Base-by-base conservation (phyloP, 108 stramenopile genomes). In the Cyclostephanos invisitatus region DNA sequence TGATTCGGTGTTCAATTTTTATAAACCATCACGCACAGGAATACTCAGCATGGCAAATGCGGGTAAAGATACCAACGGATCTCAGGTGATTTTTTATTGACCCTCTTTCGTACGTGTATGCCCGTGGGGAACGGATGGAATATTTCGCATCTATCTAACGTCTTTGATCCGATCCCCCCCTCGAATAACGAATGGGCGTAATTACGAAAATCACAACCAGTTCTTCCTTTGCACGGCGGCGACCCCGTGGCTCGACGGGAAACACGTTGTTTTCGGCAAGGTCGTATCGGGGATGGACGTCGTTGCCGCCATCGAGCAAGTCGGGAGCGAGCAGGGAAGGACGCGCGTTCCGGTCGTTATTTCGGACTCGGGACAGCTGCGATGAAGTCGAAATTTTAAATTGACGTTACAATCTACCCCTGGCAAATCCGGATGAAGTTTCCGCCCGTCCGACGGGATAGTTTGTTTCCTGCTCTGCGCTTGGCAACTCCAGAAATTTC, bases 261-360 rank as follows among this genome's bases (percentile, higher is more conserved):
- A 98, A 78, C 98, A 98, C 71, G 96, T 95, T 37, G 97, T 97
- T 2, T 99, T 98, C 70, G 98, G 97, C 3, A 93, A 94, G 77
- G 95, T 97, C 11, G 82, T 85, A 7, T 79, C 70, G 44, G 98
- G 93, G 24, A 86, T 89, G 80, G 96, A 97, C 46, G 87, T 98
- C 4, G 92, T 98, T 22, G 78, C 91, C 25, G 91, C 90, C 20
- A 91, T 98, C 63, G 98, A 98, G 81, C 90, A 90, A 67, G 87
- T 94, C 8, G 98, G 98, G 40, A 86, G 84, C 63, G 85, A 87
- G 37, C 83, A 80, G 11, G 98, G 98, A 24, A 68, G 83, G 48
- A 97, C 98, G 35, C 70, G 89, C 36, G 95, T 89, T 36, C 78
- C 85, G 50, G 89, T 94, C 49, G 67, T 86, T 18, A 86, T 97